Base-by-base conservation (phyloP, 2,329 filamentous ascomycete genomes). In the Grosmannia penicillata region DNA sequence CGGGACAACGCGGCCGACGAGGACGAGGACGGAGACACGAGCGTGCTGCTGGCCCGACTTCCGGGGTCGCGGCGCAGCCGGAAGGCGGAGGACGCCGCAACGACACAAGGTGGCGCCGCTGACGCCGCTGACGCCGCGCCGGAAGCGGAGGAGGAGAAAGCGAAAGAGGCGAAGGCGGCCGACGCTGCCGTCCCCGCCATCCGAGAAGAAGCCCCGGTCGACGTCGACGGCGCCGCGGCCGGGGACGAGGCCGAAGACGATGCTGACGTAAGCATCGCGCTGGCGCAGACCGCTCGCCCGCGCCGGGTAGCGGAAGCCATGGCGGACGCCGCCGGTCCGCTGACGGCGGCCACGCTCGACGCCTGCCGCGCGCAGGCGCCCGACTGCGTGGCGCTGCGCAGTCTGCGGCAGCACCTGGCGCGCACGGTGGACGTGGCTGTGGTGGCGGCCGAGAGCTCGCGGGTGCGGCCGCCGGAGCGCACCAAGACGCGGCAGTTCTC, bases 401-500 rank as follows among this genome's bases (percentile, higher is more conserved):
- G 57, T 6, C 55, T 79, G 24, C 65, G 66, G n/a, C 58, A 56
- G 29, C 60, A 66, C 39, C 55, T 70, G 32, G 59, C 61, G 36
- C 62, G 65, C 45, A 62, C 58, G 19, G 51, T 70, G 3, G 70
- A 77, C 49, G 56, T 75, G 6, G 53, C 76, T 8, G 74, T 62
- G 14, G 58, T 79, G 7, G 71, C 62, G 4, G 68, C 69, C 13
- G 61, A 62, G 13, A 37, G 40, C 8, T 39, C 43, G 3, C 55
- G 63, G 9, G 58, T n/a, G n/a, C n/a, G n/a, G n/a, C n/a, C 65
- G 33, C 65, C 73, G 7, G 57, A 62, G 41, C 64, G 73, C 27
- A 69, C 70, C 21, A 75, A 73, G 49, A 57, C 62, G 42, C 61
- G 72, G 18, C 70, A 78, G 49, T 78, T 68, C 53, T 66, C 71